Evolutionary conservation across 129 eudicot genomes (phyloP), one percentile per base, ranked within the genome.

Genomic region (Oenanthe sinensis): DNA sequence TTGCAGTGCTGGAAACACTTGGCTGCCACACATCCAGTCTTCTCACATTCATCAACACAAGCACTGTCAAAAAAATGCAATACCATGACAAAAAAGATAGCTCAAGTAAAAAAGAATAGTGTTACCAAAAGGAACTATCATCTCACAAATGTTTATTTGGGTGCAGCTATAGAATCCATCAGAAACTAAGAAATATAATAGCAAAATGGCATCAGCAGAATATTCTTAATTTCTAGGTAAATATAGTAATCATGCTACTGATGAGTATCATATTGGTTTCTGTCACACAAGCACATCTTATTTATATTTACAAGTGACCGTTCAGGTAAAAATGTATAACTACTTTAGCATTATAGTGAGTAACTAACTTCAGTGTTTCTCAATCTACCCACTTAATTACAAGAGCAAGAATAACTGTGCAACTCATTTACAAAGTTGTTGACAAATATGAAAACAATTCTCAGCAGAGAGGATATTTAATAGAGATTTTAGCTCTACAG

Each of bases 31-130:
- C 99, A 96, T 69, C 97, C 97, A 44, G 96, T 92, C 90, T 88
- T 89, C 89, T 92, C 91, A 69, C 99, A 96, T 82, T 90, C 85
- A 85, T 82, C 95, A 81, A 96, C 89, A 85, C 99, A 92, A 76
- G 77, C 82, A 85, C 99, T 96, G 85, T 74, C 37, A 82, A 43
- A 82, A 67, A 88, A 79, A 81, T 74, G 77, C 36, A 60, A 80
- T 17, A 22, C 16, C 30, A 30, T 19, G 82, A 79, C 9, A 13
- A 68, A 17, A 16, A 78, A 47, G 80, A 72, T 58, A 88, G 75
- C 75, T 30, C 73, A 49, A 49, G 71, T 76, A 70, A 14, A 73
- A 75, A 69, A 11, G 17, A 48, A 58, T n/a, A 71, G 22, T 24
- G 63, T 49, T 13, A 68, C 44, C 15, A 46, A 28, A n/a, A 52